Base-by-base conservation (phyloP, 2,329 filamentous ascomycete genomes). In the Sarocladiaceae sp. region DNA sequence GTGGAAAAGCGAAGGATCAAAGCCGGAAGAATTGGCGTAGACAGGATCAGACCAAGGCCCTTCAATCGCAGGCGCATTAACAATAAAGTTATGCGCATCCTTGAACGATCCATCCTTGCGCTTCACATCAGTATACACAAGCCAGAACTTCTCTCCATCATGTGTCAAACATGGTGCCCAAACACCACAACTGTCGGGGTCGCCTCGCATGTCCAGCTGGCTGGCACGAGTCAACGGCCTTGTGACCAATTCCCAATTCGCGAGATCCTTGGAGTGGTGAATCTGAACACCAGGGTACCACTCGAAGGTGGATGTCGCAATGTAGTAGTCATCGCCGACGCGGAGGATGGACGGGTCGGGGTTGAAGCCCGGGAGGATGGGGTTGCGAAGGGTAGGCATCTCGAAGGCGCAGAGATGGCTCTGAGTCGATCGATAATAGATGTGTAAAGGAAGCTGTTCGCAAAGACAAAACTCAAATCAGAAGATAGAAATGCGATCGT, bases 71-170 rank as follows among this genome's bases (percentile, higher is more conserved):
- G 73, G 66, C 1, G 78, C 73, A 29, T 61, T 77, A 51, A 86
- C 76, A 53, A 86, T 83, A 60, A 84, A 86, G 59, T 84, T 86
- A 57, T 78, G 82, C 1, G 79, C 74, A 58, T 84, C 82, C 62
- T 83, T 84, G 72, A 83, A 84, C 2, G 76, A 79, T 12, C 82
- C 83, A 57, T 86, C 83, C 62, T 85, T 85, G 56, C 82, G 79
- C 67, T 84, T 86, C 15, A 86, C 81, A 58, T 85, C 80, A 1
- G 82, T 84, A 62, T 83, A 86, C 2, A 85, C 82, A 4, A 86
- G 75, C 74, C 77, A 85, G 65, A 84, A 86, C 51, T 68, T 74
- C 2, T 76, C 70, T 42, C 79, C 80, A 56, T 84, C 81, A 57
- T 85, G 79, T 0, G 76, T 79, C 18, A 86, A 71, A 58, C 82